Evolutionary conservation across 305 asterid genomes (phyloP).

Genomic region (Rubia balearica): DNA sequence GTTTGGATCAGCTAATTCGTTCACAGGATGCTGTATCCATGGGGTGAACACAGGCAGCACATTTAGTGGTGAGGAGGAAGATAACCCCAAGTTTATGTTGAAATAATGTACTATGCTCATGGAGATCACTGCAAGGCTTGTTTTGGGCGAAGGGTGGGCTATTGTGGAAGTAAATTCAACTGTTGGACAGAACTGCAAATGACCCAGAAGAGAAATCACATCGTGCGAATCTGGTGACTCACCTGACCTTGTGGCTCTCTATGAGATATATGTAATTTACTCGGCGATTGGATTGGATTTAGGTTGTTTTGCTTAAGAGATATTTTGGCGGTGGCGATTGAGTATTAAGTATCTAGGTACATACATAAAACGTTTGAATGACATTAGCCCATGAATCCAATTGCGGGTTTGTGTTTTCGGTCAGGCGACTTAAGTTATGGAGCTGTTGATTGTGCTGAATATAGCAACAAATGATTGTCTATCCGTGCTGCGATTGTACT

Average conservation of each 20-base stretch:
- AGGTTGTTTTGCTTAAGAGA: conserved; percentile 10
- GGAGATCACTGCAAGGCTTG: conserved; percentile 29
- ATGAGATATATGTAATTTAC: conserved; percentile 28
- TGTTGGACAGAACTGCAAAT: conserved; percentile 15
- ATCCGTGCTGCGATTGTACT: no score
- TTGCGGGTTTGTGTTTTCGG: conserved; percentile 11
- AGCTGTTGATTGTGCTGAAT: conserved; percentile 1
- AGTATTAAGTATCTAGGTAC: conserved; percentile 1
- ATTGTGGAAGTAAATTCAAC: conserved; percentile 27
- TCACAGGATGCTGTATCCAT: conserved; percentile 20
- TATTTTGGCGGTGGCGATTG: neutral
- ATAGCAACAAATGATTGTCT: neutral
- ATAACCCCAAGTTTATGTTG: conserved; percentile 27
- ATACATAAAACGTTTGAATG: neutral
- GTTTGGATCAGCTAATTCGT: conserved; percentile 23
- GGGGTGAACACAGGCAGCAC: conserved; percentile 33
- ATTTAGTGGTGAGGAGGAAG: conserved; percentile 34
- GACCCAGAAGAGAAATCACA: conserved; percentile 19
- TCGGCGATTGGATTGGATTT: conserved; percentile 12
- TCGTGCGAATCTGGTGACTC: neutral
- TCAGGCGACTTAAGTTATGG: neutral
- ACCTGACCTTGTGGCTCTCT: conserved; percentile 25
- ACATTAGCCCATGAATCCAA: neutral
- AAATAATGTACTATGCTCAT: conserved; percentile 10
- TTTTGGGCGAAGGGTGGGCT: conserved; percentile 28